Conservation (phyloP, 2,329 filamentous ascomycete genomes). For the Epichloe glyceriae region DNA sequence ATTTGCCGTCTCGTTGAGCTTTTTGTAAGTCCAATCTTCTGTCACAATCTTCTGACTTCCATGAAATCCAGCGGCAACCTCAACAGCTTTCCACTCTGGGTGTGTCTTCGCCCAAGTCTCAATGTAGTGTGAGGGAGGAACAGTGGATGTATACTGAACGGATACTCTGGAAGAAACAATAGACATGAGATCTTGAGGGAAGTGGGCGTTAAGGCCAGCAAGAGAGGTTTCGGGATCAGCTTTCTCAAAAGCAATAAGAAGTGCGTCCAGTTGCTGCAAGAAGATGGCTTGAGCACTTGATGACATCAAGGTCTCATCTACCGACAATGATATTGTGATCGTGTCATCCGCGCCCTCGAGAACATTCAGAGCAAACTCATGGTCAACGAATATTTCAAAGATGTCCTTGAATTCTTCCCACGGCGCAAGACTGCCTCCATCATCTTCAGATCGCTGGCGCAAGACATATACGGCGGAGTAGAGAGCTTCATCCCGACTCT, state of each 20-base stretch:
- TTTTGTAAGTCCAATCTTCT: neutral
- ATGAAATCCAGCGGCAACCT: slow-evolving; percentile 24
- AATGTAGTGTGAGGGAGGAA: neutral
- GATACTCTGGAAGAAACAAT: neutral
- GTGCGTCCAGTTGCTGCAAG: neutral
- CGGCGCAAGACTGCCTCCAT: neutral
- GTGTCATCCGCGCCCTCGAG: slow-evolving; percentile 11
- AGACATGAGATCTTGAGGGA: neutral
- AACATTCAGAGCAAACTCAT: slow-evolving; percentile 26
- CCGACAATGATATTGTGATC: neutral
- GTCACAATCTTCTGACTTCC: slow-evolving; percentile 16
- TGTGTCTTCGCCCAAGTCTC: slow-evolving; percentile 11
- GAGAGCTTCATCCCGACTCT: slow-evolving; percentile 9
- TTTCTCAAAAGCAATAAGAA: neutral
- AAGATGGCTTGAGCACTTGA: neutral
- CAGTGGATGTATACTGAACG: neutral
- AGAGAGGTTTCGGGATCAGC: neutral
- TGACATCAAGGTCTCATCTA: neutral
- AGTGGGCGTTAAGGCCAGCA: neutral
- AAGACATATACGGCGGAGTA: slow-evolving; percentile 15
- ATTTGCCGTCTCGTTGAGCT: neutral
- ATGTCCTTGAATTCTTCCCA: neutral
- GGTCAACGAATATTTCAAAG: slow-evolving; percentile 23
- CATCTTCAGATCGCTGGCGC: slow-evolving; percentile 7
- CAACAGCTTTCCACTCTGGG: slow-evolving; percentile 41